These are phyloP conservation scores for Pyronema domesticum DNA, from an alignment of 495 filamentous ascomycete species.

Conservation along the genomic window DNA sequence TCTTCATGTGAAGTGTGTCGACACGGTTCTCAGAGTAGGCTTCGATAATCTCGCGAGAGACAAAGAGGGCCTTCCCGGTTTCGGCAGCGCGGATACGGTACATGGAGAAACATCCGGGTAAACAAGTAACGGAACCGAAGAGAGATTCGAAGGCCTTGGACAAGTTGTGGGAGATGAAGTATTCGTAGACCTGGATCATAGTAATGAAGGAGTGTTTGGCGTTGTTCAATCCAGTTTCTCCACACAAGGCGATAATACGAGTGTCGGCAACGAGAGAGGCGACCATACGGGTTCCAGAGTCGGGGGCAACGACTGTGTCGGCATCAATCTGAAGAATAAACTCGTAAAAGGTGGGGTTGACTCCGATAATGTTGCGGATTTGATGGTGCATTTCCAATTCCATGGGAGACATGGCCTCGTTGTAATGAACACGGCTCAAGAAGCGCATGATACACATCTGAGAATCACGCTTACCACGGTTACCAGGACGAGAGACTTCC, in stretches of 20 bases:
- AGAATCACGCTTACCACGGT: constrained; percentile 97
- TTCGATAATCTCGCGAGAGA: constrained; percentile 76
- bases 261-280: constrained; percentile 82
- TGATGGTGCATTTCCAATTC: constrained; percentile 98
- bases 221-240: constrained; percentile 85
- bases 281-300: constrained; percentile 86
- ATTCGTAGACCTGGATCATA: constrained; percentile 98
- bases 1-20: constrained; percentile 98
- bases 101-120: constrained; percentile 88
- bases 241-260: constrained; percentile 77
- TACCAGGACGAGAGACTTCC: constrained; percentile 83
- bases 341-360: constrained; percentile 97
- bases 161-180: constrained; percentile 97
- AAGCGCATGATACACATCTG: constrained; percentile 98
- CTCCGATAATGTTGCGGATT: constrained; percentile 95
- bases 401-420: constrained; percentile 82
- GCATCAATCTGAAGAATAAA: constrained; percentile 94
- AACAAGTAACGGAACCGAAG: constrained; percentile 91
- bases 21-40: constrained; percentile 80
- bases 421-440: constrained; percentile 95
- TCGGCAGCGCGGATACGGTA: constrained; percentile 90
- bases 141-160: constrained; percentile 97
- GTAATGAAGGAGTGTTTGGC: constrained; percentile 83
- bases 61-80: constrained; percentile 84
- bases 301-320: constrained; percentile 81